phyloP scores from a whole-genome alignment of 805 yeast species.

The Lipomyces yamanashiensis region DNA sequence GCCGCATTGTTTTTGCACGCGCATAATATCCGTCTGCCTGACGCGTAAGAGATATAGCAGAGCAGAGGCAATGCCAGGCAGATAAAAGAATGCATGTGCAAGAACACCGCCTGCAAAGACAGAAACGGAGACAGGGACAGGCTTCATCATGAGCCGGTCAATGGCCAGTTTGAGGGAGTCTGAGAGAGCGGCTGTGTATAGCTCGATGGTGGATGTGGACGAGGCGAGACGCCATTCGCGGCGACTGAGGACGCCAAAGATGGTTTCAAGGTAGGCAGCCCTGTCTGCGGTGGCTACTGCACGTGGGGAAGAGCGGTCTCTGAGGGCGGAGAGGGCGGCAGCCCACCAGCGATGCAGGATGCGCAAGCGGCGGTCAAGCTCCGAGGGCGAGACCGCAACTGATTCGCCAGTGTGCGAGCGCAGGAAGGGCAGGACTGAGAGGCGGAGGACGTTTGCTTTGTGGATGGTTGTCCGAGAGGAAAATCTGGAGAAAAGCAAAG shows the following conservation, averaged over 20 bases:
- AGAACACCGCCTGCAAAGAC: conserved; percentile 75
- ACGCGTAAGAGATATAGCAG: conserved; percentile 43
- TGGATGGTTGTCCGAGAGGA: conserved; percentile 42
- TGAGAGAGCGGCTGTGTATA: conserved; percentile 46
- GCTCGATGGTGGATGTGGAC: conserved; percentile 11
- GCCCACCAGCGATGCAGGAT: conserved; percentile 49
- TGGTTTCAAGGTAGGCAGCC: conserved; percentile 48
- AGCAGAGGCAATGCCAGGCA: conserved; percentile 60
- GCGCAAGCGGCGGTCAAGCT: conserved; percentile 37
- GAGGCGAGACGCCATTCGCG: conserved; percentile 46
- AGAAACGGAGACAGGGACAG: conserved; percentile 58
- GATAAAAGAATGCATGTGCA: conserved; percentile 62
- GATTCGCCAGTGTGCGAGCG: conserved; percentile 41
- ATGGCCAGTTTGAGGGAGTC: conserved; percentile 61
- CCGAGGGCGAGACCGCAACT: conserved; percentile 38
- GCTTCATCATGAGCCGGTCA: conserved; percentile 54
- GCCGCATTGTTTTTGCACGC: conserved; percentile 35
- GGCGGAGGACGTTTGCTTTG: conserved; percentile 49
- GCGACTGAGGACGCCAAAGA: conserved; percentile 47
- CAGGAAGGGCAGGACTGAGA: conserved; percentile 49
- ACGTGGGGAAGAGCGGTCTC: conserved; percentile 36
- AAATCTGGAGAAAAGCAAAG: conserved; percentile 24
- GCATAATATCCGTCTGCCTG: conserved; percentile 39
- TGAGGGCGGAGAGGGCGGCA: conserved; percentile 43
- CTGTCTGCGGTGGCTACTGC: conserved; percentile 46